phyloP scores from a whole-genome alignment of 176 grass and related monocot species.

The Phyllostachys edulis region DNA sequence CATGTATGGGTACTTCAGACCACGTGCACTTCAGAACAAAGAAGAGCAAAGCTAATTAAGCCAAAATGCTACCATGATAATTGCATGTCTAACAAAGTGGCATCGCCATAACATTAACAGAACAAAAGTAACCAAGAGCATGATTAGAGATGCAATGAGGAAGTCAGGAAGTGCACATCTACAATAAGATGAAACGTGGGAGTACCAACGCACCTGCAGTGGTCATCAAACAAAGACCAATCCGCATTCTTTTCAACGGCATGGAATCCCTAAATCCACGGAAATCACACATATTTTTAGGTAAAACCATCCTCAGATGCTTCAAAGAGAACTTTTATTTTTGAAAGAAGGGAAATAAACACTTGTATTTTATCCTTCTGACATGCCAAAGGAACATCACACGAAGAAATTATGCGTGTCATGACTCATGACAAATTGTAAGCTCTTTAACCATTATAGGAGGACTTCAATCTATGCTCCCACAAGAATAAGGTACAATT shows the following conservation, averaged over 20 bases:
- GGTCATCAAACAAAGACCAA: constrained; percentile 51
- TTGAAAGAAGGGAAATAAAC: not conserved
- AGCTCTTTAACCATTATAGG: not conserved
- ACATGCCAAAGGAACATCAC: not conserved
- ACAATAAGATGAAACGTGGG: not conserved
- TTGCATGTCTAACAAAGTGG: not conserved
- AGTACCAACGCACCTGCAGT: constrained; percentile 37
- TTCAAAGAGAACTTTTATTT: not conserved
- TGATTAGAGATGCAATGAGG: not conserved
- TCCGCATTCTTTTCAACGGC: constrained; percentile 50
- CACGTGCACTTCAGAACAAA: constrained; percentile 28
- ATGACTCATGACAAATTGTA: not conserved
- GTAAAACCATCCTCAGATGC: not conserved
- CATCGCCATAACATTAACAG: not conserved
- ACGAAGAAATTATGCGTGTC: not conserved
- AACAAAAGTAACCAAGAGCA: not conserved
- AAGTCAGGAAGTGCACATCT: not conserved
- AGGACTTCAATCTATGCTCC: not conserved
- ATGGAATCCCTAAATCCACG: constrained; percentile 53
- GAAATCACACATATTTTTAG: not conserved
- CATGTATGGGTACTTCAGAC: constrained; percentile 64
- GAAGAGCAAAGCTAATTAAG: not conserved
- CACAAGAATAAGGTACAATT: not conserved
- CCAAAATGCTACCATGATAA: not conserved
- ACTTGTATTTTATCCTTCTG: not conserved